A percentile compares a stretch with the other conserved stretches of the same genome.
Evolutionary conservation across 1,139 yeast species (phyloP).

Genomic region (Debaryomyces singareniensis): DNA sequence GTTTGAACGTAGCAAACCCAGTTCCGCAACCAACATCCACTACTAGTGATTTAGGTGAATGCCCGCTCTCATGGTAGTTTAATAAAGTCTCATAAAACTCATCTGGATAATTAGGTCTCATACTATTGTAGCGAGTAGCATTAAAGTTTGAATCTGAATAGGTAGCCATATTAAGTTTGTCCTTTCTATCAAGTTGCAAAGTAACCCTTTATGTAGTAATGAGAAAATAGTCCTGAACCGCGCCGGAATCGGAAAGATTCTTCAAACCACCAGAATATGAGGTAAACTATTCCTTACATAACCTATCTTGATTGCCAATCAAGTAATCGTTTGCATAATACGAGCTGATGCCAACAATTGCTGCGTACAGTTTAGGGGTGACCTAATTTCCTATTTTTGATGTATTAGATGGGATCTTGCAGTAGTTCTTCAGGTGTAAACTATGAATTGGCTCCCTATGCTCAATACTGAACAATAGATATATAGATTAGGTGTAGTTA

Average conservation of each 20-base stretch:
- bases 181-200: background rate
- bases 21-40: conserved; percentile 85
- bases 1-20: conserved; percentile 64
- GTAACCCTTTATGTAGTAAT: background rate
- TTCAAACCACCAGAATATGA: too few species aligned
- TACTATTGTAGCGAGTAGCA: conserved; percentile 29
- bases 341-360: too few species aligned
- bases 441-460: too few species aligned
- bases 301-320: too few species aligned
- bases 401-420: too few species aligned
- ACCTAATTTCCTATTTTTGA: too few species aligned
- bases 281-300: too few species aligned
- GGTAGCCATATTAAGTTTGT: conserved; percentile 33
- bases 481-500: too few species aligned
- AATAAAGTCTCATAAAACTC: conserved; percentile 24
- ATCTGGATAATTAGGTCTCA: conserved; percentile 34
- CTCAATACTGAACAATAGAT: too few species aligned
- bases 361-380: too few species aligned
- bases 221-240: background rate
- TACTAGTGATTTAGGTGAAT: conserved; percentile 21
- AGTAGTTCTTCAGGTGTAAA: too few species aligned
- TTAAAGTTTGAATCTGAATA: conserved; percentile 30
- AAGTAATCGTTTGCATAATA: too few species aligned
- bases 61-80: conserved; percentile 17
- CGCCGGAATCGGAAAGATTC: conserved; percentile 1